Evolutionary conservation across 441 rosid genomes (phyloP), one percentile per base, ranked within the genome.

Genomic region (Adansonia gregorii): DNA sequence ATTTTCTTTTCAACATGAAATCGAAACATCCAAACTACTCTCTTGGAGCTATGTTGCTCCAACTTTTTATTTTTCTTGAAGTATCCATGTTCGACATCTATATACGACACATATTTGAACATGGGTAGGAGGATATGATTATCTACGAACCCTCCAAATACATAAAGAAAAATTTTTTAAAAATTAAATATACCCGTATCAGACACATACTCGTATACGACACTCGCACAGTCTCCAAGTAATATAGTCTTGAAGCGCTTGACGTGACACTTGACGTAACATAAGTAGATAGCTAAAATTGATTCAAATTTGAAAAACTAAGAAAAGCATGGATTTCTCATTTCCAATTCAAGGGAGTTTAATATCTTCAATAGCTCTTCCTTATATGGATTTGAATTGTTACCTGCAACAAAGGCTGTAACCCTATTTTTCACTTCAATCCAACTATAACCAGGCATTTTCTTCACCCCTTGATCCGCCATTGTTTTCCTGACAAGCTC

Each of bases 381-480:
- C 68, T 61, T 2, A 17, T 31, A 54, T 1, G 72, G 78, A 70
- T 84, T 79, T 27, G 83, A 83, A 78, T 65, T 56, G 48, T 82
- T 77, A 52, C 93, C 93, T 0, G 90, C 90, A 6, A 87, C 85
- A 78, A 91, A 91, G 58, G 79, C 78, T 3, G 81, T 79, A 48
- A 92, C 84, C 8, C 76, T 51, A 58, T 88, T 86, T 72, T 80
- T 84, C 83, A 92, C 88, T 83, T 91, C 91, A 45, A 92, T 89
- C 98, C 98, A 93, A 35, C 98, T 91, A 79, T 92, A 92, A 31
- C 95, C 95, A 12, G 92, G 93, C 65, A 46, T 81, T 86, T 92
- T 94, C 85, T 82, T 89, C 71, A 94, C 52, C 46, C 97, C 94
- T 82, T 84, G 79, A 59, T 85, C 82, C 6, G 17, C 64, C 93